Percentiles rank a stretch among this genome's conserved stretches.
Conservation (phyloP, 345 rosid genomes). For the Linum usitatissimum region DNA sequence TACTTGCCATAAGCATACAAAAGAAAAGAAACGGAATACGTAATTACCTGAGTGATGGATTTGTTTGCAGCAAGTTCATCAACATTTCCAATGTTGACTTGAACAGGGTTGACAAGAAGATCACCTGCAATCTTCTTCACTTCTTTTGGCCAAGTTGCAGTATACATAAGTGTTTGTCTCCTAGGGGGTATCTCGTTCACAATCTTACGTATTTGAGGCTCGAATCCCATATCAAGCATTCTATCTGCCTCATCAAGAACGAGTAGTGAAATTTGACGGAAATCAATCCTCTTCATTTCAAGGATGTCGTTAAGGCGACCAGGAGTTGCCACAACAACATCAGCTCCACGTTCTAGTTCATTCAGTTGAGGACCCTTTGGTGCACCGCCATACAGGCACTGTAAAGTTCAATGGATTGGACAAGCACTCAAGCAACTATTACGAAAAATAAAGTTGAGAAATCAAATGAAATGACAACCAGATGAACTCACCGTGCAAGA, state of each 20-base stretch:
- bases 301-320: conserved; percentile 94
- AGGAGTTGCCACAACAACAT: conserved; percentile 99
- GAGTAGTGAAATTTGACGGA: conserved; percentile 75
- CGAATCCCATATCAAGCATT: conserved; percentile 99
- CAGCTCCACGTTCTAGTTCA: conserved; percentile 82
- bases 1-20: not conserved
- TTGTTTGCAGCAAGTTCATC: conserved; percentile 96
- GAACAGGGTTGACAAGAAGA: conserved; percentile 84
- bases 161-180: conserved; percentile 91
- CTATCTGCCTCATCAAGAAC: conserved; percentile 98
- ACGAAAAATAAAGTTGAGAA: not conserved
- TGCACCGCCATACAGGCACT: conserved; percentile 99
- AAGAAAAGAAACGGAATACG: conserved; percentile 8
- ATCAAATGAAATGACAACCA: not conserved
- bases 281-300: conserved; percentile 71
- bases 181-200: conserved; percentile 86
- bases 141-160: conserved; percentile 99
- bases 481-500: conserved; percentile 69
- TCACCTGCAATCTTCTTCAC: conserved; percentile 85
- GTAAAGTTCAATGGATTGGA: conserved; percentile 11
- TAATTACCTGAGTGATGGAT: conserved; percentile 78
- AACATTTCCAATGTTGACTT: conserved; percentile 91
- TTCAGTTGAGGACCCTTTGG: conserved; percentile 77
- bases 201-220: conserved; percentile 93
- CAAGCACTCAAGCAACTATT: conserved; percentile 8